These are phyloP conservation scores for Mallotus repandus DNA, from an alignment of 441 rosid genomes.

Conservation along the genomic window DNA sequence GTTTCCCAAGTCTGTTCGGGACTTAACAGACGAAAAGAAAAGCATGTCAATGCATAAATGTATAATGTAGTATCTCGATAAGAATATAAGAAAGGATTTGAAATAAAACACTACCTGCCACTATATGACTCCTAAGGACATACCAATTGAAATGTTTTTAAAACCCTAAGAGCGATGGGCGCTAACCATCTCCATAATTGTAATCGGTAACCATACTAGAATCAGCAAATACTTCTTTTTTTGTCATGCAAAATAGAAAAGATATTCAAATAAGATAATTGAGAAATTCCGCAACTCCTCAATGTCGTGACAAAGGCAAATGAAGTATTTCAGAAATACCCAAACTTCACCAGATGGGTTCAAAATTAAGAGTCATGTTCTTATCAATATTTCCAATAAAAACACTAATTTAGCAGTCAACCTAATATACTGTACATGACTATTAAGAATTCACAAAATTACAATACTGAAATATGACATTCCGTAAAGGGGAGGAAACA, in stretches of 20 bases:
- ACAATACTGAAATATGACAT: neutral
- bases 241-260: neutral
- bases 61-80: neutral
- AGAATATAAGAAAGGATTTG: too few species aligned
- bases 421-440: neutral
- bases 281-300: constrained; percentile 2
- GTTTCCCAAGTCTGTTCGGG: neutral
- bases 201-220: neutral
- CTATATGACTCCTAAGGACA: neutral
- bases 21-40: neutral
- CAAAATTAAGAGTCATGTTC: neutral
- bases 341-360: neutral
- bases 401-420: neutral
- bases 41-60: neutral
- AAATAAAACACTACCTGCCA: neutral
- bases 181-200: neutral
- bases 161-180: neutral
- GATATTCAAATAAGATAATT: constrained; percentile 1
- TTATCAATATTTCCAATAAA: neutral
- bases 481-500: neutral
- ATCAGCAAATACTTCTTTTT: neutral
- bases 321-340: too few species aligned
- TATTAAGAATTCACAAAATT: neutral
- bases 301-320: neutral
- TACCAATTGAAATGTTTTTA: neutral